Conservation (phyloP, 1,284 basidiomycete species). For the Rhodotorula sp. region DNA sequence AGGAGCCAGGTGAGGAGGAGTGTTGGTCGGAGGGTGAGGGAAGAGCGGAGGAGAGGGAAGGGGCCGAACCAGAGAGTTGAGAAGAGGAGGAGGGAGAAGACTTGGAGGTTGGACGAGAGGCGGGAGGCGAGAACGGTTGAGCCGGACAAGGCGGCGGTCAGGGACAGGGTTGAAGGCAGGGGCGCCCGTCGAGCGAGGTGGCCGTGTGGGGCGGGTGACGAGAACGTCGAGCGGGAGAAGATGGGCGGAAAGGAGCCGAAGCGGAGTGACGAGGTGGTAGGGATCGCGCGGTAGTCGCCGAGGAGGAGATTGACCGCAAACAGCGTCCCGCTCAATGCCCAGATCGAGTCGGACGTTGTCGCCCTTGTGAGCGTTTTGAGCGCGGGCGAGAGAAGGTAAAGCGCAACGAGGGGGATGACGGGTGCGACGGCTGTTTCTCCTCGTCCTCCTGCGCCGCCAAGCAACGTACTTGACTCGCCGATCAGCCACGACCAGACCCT, state of each 20-base stretch:
- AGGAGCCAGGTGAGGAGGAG: slow-evolving; percentile 61
- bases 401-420: slow-evolving; percentile 78
- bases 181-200: slow-evolving; percentile 18
- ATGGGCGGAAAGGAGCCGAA: slow-evolving; percentile 52
- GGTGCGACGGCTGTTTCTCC: slow-evolving; percentile 44
- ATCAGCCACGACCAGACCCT: slow-evolving; percentile 57
- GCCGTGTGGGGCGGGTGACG: slow-evolving; percentile 24
- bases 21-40: slow-evolving; percentile 62
- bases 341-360: slow-evolving; percentile 94
- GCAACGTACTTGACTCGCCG: slow-evolving; percentile 8
- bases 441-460: slow-evolving; percentile 31
- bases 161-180: slow-evolving; percentile 80
- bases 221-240: not conserved
- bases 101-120: slow-evolving; percentile 73
- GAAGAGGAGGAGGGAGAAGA: slow-evolving; percentile 86
- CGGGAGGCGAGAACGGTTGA: slow-evolving; percentile 92
- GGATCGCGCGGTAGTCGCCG: slow-evolving; percentile 60
- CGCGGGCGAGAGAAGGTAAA: slow-evolving; percentile 87
- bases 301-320: slow-evolving; percentile 64
- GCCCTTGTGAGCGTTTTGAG: slow-evolving; percentile 87
- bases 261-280: slow-evolving; percentile 40
- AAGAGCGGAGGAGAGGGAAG: slow-evolving; percentile 75
- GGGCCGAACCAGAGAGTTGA: slow-evolving; percentile 80
- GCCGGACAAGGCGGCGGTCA: slow-evolving; percentile 91
- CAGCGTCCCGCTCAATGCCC: slow-evolving; percentile 75